Percentiles rank a stretch among this genome's conserved stretches.
Conservation (phyloP, 1,284 basidiomycete species). For the Takashimella koratensis region DNA sequence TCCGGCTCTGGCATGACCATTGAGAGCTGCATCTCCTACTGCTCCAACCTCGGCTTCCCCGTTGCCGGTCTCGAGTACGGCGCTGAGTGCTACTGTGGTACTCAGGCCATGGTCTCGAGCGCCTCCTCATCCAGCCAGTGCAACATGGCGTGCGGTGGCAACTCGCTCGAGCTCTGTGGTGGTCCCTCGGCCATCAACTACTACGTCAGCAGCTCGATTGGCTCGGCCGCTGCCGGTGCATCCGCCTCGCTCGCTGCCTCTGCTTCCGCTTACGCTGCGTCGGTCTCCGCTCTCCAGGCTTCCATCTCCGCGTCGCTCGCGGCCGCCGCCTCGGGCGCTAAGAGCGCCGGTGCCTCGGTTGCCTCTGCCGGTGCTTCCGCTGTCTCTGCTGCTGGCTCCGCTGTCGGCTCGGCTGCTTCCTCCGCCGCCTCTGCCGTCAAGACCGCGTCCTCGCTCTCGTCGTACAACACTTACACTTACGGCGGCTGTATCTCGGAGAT, state of each 20-base stretch:
- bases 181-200: constrained; percentile 9
- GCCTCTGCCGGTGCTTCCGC: not conserved
- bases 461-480: constrained; percentile 8
- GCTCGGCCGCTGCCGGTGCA: not conserved
- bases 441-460: constrained; percentile 9
- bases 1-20: constrained; percentile 12
- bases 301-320: not conserved
- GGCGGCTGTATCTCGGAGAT: constrained; percentile 43
- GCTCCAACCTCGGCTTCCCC: constrained; percentile 12
- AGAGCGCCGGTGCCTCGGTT: not conserved
- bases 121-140: constrained; percentile 27
- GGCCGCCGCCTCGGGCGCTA: no score
- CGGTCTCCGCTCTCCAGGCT: not conserved
- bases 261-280: not conserved
- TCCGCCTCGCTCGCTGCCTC: not conserved
- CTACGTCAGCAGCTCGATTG: not conserved
- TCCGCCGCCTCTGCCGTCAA: not conserved
- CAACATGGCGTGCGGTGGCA: constrained; percentile 34
- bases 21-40: constrained; percentile 16
- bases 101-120: not conserved
- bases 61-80: constrained; percentile 20
- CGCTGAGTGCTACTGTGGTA: constrained; percentile 20
- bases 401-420: not conserved
- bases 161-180: constrained; percentile 39
- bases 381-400: not conserved